Percentiles rank a stretch among this genome's conserved stretches.
These are phyloP conservation scores for Talaromyces atroroseus DNA, from an alignment of 2,329 filamentous ascomycete genomes.

Conservation along the genomic window DNA sequence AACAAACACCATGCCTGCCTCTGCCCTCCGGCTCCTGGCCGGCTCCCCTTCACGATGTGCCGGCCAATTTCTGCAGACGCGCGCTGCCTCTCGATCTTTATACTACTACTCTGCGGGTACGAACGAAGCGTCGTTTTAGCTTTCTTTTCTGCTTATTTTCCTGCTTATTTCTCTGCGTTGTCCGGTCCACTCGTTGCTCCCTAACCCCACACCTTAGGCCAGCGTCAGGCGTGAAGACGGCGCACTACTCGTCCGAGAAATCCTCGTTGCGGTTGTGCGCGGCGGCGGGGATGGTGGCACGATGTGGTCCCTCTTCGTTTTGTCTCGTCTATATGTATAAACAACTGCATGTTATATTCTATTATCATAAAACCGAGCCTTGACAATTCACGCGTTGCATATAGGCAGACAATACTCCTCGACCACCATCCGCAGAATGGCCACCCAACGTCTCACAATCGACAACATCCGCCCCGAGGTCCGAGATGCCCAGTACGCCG, in stretches of 20 bases:
- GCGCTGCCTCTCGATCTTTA: neutral
- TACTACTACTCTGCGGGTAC: neutral
- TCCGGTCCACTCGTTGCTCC: conserved; percentile 8
- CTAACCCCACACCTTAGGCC: conserved; percentile 12
- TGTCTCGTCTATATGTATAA: neutral
- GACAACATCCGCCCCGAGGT: conserved; percentile 92
- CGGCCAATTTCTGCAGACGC: neutral
- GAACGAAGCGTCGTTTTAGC: neutral
- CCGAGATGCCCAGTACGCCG: conserved; percentile 85
- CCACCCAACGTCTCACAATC: conserved; percentile 57
- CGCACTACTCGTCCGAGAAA: conserved; percentile 1
- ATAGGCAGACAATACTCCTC: conserved; percentile 12
- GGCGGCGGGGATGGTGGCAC: neutral
- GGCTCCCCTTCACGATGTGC: neutral
- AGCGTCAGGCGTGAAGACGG: neutral
- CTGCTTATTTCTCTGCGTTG: neutral
- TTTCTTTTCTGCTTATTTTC: neutral
- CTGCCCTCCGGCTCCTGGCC: conserved; percentile 1
- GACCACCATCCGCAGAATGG: conserved; percentile 40
- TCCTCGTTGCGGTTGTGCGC: conserved; percentile 3
- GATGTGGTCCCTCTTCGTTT: neutral
- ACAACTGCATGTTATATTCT: neutral
- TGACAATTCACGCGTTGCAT: neutral
- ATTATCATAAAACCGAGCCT: neutral
- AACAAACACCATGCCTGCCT: neutral